Evolutionary conservation across 106 monocot species (phyloP).

Genomic region (Acorus gramineus): DNA sequence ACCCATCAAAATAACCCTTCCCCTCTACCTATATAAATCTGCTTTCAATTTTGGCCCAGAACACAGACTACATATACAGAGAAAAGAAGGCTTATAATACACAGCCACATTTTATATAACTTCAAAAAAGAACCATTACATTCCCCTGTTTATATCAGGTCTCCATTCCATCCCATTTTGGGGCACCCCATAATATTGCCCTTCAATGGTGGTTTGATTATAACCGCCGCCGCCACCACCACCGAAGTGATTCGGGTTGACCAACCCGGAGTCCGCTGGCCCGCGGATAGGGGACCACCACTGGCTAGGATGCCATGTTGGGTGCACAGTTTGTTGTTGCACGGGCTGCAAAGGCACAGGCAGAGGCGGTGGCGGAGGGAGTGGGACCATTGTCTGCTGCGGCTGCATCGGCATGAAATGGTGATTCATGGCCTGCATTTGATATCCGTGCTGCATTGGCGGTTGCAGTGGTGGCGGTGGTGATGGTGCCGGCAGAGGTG

Average conservation of each 20-base stretch:
- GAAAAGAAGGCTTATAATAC: too few species aligned
- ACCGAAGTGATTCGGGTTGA: too few species aligned
- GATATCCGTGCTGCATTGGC: conserved; percentile 8
- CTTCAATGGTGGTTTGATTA: neutral
- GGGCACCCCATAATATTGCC: conserved; percentile 11
- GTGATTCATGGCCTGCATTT: conserved; percentile 12
- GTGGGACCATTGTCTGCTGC: neutral
- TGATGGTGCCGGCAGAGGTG: conserved; percentile 5
- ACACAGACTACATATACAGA: too few species aligned
- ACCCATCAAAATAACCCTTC: too few species aligned
- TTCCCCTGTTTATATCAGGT: conserved; percentile 11
- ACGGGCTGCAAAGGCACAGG: conserved; percentile 9
- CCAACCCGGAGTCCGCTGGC: neutral
- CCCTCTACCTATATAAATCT: too few species aligned
- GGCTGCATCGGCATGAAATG: conserved; percentile 6
- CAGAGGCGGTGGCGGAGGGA: neutral
- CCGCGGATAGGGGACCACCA: conserved; percentile 1
- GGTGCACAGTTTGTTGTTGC: conserved; percentile 12
- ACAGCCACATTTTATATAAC: neutral
- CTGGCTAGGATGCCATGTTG: conserved; percentile 16
- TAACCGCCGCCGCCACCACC: too few species aligned
- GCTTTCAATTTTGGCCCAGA: too few species aligned
- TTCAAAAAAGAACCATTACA: neutral
- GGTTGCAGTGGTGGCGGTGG: conserved; percentile 3
- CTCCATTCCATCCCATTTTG: conserved; percentile 27